Percentiles rank a stretch among this genome's conserved stretches.
Conservation (phyloP, 2,329 filamentous ascomycete species). For the Neocatenulostroma microsporum region DNA sequence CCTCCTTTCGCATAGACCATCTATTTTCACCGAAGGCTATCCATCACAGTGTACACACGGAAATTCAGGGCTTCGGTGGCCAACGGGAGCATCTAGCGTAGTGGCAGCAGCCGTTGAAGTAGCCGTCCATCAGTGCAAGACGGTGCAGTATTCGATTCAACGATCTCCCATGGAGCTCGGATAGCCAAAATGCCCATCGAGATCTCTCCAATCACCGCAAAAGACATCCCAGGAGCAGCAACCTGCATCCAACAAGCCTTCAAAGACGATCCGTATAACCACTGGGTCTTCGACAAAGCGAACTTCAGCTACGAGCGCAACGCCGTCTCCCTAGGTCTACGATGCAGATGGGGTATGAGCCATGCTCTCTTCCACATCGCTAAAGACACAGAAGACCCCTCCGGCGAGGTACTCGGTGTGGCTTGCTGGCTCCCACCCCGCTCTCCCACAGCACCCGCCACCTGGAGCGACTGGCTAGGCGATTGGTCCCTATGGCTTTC, state of each 20-base stretch:
- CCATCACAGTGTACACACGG: too few relatives aligned
- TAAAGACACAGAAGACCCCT: slow-evolving; percentile 43
- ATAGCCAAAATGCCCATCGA: slow-evolving; percentile 35
- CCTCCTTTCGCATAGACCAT: too few relatives aligned
- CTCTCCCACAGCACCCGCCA: slow-evolving; percentile 39
- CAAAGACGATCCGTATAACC: slow-evolving; percentile 58
- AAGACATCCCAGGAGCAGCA: slow-evolving; percentile 57
- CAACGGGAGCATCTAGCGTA: too few relatives aligned
- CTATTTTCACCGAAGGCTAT: too few relatives aligned
- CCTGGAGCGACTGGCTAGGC: slow-evolving; percentile 53
- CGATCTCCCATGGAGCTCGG: too few relatives aligned
- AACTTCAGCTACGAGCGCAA: slow-evolving; percentile 53
- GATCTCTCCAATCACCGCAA: slow-evolving; percentile 48
- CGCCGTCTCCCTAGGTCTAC: slow-evolving; percentile 53
- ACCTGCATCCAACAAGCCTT: slow-evolving; percentile 60
- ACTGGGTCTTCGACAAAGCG: slow-evolving; percentile 46
- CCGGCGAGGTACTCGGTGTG: slow-evolving; percentile 55
- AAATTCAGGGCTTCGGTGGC: too few relatives aligned
- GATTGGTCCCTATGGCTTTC: slow-evolving; percentile 57
- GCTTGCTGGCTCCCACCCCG: slow-evolving; percentile 62
- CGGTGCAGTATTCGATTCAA: too few relatives aligned
- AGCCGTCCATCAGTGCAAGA: too few relatives aligned
- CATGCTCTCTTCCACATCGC: slow-evolving; percentile 64
- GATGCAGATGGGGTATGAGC: slow-evolving; percentile 63
- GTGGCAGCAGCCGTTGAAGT: too few relatives aligned